These are phyloP conservation scores for Zygotorulaspora mrakii DNA, from an alignment of 1,139 yeast genomes.

Conservation along the genomic window DNA sequence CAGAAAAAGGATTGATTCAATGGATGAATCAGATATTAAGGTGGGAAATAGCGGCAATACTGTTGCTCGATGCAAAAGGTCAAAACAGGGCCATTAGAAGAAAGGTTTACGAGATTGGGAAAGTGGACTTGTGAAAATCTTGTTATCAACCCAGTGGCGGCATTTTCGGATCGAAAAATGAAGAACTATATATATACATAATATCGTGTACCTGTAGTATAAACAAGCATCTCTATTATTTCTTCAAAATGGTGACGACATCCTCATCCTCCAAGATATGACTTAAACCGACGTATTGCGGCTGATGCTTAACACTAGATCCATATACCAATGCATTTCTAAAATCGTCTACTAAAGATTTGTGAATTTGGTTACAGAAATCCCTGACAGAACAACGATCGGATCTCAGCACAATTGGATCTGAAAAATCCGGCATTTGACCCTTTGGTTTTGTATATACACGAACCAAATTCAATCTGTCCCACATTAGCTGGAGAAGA, in stretches of 20 bases:
- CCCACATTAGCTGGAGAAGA: constrained; percentile 93
- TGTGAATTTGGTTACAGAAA: constrained; percentile 94
- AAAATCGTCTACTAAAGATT: constrained; percentile 87
- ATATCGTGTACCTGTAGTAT: no score
- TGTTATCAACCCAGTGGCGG: no score
- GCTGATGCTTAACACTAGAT: constrained; percentile 92
- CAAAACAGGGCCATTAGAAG: no score
- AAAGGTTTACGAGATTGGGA: no score
- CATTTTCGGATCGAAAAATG: no score
- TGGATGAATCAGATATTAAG: constrained; percentile 2
- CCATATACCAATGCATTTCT: constrained; percentile 90
- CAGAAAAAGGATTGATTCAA: constrained; percentile 8
- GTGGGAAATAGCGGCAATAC: neutral
- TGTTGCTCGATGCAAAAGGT: constrained; percentile 6
- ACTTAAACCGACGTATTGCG: constrained; percentile 87
- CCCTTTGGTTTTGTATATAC: constrained; percentile 98
- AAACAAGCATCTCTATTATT: no score
- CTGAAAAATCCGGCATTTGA: constrained; percentile 82
- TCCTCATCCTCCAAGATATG: constrained; percentile 91
- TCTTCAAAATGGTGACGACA: constrained; percentile 91
- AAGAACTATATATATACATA: neutral
- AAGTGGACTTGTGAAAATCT: no score
- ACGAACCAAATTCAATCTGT: constrained; percentile 78
- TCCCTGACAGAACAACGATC: constrained; percentile 87
- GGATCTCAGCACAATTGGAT: constrained; percentile 86